Conservation (phyloP, 2,329 filamentous ascomycete genomes). For the Helicocarpus griseus region DNA sequence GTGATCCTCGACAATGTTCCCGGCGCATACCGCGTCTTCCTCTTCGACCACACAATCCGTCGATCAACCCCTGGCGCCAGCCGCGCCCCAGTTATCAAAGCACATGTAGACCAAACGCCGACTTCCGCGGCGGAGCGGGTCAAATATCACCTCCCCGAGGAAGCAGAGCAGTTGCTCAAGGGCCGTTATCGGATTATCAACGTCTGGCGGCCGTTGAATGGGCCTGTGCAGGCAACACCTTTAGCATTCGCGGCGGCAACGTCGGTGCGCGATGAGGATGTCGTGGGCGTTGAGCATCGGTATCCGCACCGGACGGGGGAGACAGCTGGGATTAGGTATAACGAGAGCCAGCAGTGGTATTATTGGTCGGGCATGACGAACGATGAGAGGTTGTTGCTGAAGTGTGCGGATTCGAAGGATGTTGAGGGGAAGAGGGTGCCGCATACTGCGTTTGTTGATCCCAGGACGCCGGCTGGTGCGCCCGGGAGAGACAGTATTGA, state of each 20-base stretch:
- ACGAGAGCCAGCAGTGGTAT: slow-evolving; percentile 59
- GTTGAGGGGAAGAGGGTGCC: slow-evolving; percentile 42
- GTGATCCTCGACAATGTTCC: slow-evolving; percentile 59
- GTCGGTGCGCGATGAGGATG: slow-evolving; percentile 50
- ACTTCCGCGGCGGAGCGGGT: slow-evolving; percentile 59
- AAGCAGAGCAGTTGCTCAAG: slow-evolving; percentile 56
- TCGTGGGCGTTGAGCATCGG: slow-evolving; percentile 63
- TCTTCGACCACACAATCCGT: slow-evolving; percentile 89
- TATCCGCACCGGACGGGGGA: slow-evolving; percentile 64
- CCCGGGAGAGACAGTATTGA: slow-evolving; percentile 79
- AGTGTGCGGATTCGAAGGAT: slow-evolving; percentile 64
- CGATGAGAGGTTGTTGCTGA: slow-evolving; percentile 62
- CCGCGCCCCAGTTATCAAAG: slow-evolving; percentile 60
- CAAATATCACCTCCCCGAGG: slow-evolving; percentile 53
- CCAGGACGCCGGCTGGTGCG: slow-evolving; percentile 58
- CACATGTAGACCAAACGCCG: slow-evolving; percentile 77
- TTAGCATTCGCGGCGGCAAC: slow-evolving; percentile 49
- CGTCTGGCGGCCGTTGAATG: slow-evolving; percentile 65
- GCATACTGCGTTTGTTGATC: slow-evolving; percentile 72
- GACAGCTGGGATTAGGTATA: slow-evolving; percentile 59
- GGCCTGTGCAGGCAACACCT: slow-evolving; percentile 47
- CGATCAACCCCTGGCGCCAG: slow-evolving; percentile 48
- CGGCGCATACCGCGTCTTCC: slow-evolving; percentile 54
- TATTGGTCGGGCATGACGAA: slow-evolving; percentile 72
- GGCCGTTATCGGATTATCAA: slow-evolving; percentile 76